These are phyloP conservation scores for Aspergillus clavatus DNA, from an alignment of 2,329 filamentous ascomycete species.

Conservation along the genomic window DNA sequence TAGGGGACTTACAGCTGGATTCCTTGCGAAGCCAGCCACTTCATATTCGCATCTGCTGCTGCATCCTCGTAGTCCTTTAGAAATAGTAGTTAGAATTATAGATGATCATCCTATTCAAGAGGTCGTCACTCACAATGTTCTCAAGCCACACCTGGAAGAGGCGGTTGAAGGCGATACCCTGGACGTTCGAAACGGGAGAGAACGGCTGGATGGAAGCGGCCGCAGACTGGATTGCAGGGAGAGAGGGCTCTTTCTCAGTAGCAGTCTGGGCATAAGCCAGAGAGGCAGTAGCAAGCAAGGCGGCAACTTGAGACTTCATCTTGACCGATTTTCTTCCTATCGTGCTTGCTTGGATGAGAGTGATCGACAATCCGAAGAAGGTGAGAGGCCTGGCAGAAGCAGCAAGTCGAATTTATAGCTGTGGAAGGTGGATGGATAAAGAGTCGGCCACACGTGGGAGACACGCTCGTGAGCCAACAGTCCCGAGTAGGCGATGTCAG, in stretches of 20 bases:
- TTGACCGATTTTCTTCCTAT: slow-evolving; percentile 26
- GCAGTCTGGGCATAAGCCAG: slow-evolving; percentile 24
- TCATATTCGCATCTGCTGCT: slow-evolving; percentile 56
- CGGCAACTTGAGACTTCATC: slow-evolving; percentile 44
- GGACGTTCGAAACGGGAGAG: slow-evolving; percentile 45
- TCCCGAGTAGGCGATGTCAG: no score
- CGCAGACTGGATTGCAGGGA: slow-evolving; percentile 28
- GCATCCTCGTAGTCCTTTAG: slow-evolving; percentile 55
- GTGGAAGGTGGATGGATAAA: background rate
- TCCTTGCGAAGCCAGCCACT: slow-evolving; percentile 42
- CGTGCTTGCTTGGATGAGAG: no score
- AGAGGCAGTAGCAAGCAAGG: slow-evolving; percentile 23
- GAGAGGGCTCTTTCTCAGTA: slow-evolving; percentile 22
- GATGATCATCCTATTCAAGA: background rate
- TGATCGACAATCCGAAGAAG: background rate
- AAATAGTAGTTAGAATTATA: background rate
- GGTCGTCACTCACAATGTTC: slow-evolving; percentile 55
- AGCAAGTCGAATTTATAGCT: background rate
- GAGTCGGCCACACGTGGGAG: background rate
- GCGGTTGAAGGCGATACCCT: slow-evolving; percentile 42
- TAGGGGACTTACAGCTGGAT: no score
- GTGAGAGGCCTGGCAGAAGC: no score
- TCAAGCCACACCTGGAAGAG: slow-evolving; percentile 72
- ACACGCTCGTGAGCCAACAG: background rate
- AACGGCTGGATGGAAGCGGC: slow-evolving; percentile 55